These are phyloP conservation scores for Aureobasidium sp. DNA, from an alignment of 2,329 filamentous ascomycete genomes.

Conservation along the genomic window DNA sequence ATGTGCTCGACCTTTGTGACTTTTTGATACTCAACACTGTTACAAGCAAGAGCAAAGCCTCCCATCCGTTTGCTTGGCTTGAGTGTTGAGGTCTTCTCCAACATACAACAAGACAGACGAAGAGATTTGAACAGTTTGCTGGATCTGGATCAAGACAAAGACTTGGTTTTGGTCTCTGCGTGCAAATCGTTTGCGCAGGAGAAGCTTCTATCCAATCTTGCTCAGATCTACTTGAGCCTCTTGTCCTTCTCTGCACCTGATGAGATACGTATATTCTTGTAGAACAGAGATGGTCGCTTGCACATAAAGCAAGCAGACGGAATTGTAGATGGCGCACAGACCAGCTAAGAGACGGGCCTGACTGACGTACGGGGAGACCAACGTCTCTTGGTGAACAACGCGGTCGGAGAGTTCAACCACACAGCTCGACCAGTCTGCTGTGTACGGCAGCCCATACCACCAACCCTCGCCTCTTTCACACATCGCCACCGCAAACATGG, in stretches of 20 bases:
- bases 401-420: neutral
- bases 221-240: neutral
- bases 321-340: neutral
- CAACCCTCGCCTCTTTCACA: neutral
- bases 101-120: neutral
- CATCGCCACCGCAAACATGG: slow-evolving; percentile 15
- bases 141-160: neutral
- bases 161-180: neutral
- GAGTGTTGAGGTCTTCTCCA: neutral
- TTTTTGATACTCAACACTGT: neutral
- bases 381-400: neutral
- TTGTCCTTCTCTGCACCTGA: neutral
- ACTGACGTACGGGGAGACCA: slow-evolving; percentile 1
- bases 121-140: neutral
- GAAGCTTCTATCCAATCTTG: neutral
- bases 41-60: too few species aligned
- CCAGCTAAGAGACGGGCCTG: neutral
- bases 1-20: neutral
- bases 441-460: neutral
- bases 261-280: neutral
- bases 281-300: neutral
- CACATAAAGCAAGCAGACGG: neutral
- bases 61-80: neutral
- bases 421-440: slow-evolving; percentile 10
- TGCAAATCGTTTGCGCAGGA: neutral